Conservation (phyloP, 352 stramenopile genomes). For the Aphanomyces stellatus region DNA sequence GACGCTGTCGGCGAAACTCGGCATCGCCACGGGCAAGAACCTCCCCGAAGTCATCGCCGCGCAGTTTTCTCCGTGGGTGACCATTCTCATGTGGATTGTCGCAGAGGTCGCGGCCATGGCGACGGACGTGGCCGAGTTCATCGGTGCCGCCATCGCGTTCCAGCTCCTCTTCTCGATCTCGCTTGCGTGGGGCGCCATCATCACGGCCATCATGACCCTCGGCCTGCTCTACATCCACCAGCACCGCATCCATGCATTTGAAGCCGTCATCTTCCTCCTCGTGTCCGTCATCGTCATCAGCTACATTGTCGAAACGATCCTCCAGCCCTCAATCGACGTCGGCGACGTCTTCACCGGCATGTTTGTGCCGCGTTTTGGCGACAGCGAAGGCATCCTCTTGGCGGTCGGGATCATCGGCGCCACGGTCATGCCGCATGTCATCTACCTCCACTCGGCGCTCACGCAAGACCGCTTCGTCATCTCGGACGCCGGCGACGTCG, state of each 20-base stretch:
- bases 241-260: conserved; percentile 11
- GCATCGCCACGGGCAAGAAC: conserved; percentile 14
- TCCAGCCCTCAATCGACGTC: conserved; percentile 3
- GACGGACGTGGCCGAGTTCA: conserved; percentile 19
- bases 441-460: conserved; percentile 27
- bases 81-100: conserved; percentile 6
- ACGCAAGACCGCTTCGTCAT: conserved; percentile 20
- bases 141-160: conserved; percentile 13
- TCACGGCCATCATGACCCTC: conserved; percentile 7
- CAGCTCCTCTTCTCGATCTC: conserved; percentile 15
- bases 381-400: conserved; percentile 10
- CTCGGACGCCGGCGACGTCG: conserved; percentile 6
- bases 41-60: conserved; percentile 1
- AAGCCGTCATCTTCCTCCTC: conserved; percentile 20
- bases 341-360: neutral
- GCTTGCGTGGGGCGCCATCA: conserved; percentile 13
- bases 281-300: conserved; percentile 24
- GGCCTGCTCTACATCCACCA: conserved; percentile 14
- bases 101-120: conserved; percentile 15
- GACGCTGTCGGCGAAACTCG: conserved; percentile 18
- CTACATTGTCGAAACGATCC: conserved; percentile 22
- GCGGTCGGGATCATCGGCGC: conserved; percentile 29
- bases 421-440: conserved; percentile 30
- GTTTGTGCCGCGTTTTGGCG: conserved; percentile 12
- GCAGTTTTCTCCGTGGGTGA: neutral